Evolutionary conservation across 768 basidiomycete species (phyloP).

Genomic region (Boletus bicolor): DNA sequence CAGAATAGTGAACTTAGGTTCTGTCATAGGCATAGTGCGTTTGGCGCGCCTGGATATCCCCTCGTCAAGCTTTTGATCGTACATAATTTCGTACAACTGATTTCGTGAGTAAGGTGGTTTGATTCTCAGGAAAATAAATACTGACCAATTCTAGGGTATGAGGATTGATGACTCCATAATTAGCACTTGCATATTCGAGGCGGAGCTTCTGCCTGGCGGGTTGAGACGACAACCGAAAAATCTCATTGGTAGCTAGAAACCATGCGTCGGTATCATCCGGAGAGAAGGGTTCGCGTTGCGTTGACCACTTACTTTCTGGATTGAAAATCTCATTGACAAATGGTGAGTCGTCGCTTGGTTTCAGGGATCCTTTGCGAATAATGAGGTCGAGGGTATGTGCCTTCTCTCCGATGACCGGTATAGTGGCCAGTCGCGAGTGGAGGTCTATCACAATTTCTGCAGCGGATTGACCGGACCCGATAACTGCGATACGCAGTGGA

Average conservation of each 20-base stretch:
- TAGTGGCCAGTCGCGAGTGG: conserved; percentile 35
- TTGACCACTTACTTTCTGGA: conserved; percentile 37
- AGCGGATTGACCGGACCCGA: conserved; percentile 48
- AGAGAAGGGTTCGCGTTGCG: neutral
- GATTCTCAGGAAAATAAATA: neutral
- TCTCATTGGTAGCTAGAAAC: conserved; percentile 37
- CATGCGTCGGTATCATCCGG: neutral
- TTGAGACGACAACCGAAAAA: conserved; percentile 39
- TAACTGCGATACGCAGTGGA: conserved; percentile 42
- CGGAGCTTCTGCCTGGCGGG: conserved; percentile 34
- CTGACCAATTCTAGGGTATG: conserved; percentile 40
- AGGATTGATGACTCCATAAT: conserved; percentile 54
- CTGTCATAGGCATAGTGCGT: conserved; percentile 4
- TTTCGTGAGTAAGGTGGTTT: neutral
- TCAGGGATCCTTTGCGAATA: conserved; percentile 48
- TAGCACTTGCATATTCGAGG: conserved; percentile 46
- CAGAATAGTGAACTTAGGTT: conserved; percentile 36
- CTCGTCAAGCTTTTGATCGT: conserved; percentile 47
- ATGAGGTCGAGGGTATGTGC: conserved; percentile 48
- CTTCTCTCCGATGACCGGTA: conserved; percentile 23
- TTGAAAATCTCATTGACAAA: conserved; percentile 57
- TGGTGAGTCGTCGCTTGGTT: conserved; percentile 50
- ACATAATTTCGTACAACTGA: conserved; percentile 49
- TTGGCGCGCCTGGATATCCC: conserved; percentile 37
- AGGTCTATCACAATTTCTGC: conserved; percentile 47